A percentile compares a stretch with the other conserved stretches of the same genome.
These are phyloP conservation scores for Didymosphaeria variabile DNA, from an alignment of 2,329 filamentous ascomycete genomes.

Conservation along the genomic window DNA sequence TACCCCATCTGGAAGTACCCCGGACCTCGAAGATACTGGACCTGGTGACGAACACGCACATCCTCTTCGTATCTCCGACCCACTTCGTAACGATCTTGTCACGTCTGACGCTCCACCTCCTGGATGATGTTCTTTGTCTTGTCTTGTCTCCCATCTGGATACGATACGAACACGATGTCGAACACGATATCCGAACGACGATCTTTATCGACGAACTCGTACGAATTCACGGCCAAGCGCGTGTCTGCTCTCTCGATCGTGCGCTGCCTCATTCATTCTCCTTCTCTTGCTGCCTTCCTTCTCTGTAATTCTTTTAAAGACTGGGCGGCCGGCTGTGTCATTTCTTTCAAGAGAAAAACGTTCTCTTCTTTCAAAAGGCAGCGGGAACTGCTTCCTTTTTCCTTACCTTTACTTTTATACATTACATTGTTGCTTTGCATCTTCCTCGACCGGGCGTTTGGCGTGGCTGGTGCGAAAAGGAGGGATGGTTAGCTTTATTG, in stretches of 20 bases:
- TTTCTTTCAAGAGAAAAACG: neutral
- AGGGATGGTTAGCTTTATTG: too few relatives aligned
- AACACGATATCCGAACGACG: neutral
- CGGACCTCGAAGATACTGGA: too few relatives aligned
- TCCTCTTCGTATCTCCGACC: neutral
- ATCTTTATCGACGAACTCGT: neutral
- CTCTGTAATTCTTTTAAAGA: neutral
- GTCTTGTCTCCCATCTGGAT: neutral
- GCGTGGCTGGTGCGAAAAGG: neutral
- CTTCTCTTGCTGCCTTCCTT: neutral
- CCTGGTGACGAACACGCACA: neutral
- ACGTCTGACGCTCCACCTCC: constrained; percentile 8
- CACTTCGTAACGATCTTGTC: constrained; percentile 1
- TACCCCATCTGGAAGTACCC: neutral
- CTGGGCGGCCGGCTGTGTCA: neutral
- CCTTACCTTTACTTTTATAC: neutral
- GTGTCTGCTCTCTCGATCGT: neutral
- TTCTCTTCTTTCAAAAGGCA: neutral
- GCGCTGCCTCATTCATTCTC: neutral
- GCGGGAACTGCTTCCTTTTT: neutral
- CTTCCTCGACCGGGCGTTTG: neutral
- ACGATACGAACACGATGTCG: neutral
- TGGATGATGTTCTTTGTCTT: neutral
- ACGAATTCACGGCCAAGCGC: neutral
- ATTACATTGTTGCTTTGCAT: neutral